These are phyloP conservation scores for Aureobasidium namibiae DNA, from an alignment of 2,329 filamentous ascomycete species.

Conservation along the genomic window DNA sequence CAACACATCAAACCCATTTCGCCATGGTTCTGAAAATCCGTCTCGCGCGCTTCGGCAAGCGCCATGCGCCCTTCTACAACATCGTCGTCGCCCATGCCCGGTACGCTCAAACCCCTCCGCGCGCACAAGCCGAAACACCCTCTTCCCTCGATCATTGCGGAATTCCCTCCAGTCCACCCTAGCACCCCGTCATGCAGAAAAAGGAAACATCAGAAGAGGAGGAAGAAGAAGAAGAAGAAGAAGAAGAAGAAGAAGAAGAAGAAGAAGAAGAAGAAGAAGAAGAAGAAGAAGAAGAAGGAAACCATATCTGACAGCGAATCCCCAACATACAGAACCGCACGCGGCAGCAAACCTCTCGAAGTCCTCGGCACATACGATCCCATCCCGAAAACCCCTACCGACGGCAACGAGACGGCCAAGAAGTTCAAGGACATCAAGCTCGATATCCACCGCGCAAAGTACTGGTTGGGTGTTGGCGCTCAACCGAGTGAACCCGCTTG, in stretches of 20 bases:
- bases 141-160: background rate
- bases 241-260: no score
- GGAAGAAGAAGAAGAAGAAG: no score
- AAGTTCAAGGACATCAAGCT: slow-evolving; percentile 88
- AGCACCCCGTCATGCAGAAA: background rate
- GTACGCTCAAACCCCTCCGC: slow-evolving; percentile 40
- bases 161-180: no score
- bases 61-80: slow-evolving; percentile 89
- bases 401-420: slow-evolving; percentile 25
- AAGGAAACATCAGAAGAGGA: background rate
- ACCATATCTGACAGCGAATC: background rate
- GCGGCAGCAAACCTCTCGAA: slow-evolving; percentile 83
- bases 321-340: slow-evolving; percentile 57
- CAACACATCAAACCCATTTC: background rate
- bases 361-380: slow-evolving; percentile 67
- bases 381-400: slow-evolving; percentile 42
- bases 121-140: background rate
- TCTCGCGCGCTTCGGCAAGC: slow-evolving; percentile 84
- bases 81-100: slow-evolving; percentile 91
- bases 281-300: background rate
- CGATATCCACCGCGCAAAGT: slow-evolving; percentile 71
- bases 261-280: no score
- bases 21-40: slow-evolving; percentile 85
- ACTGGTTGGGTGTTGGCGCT: slow-evolving; percentile 95
- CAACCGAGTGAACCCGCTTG: slow-evolving; percentile 88